These are phyloP conservation scores for Paecilomyces sp. DNA, from an alignment of 2,329 filamentous ascomycete genomes.

Conservation along the genomic window DNA sequence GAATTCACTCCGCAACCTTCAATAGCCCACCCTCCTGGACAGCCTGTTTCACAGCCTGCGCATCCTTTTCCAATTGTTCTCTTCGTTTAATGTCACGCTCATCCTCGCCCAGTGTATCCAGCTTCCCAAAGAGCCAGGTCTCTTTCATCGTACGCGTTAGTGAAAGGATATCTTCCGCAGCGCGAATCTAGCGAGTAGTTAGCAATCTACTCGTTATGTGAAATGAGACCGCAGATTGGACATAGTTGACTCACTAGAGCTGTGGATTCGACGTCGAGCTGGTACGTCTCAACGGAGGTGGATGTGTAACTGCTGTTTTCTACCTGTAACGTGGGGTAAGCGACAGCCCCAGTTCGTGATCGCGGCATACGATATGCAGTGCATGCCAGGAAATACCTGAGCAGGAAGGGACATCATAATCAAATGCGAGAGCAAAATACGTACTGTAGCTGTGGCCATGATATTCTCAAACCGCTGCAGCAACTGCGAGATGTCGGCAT, in stretches of 20 bases:
- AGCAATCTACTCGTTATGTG: background rate
- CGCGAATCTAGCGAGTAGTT: constrained; percentile 44
- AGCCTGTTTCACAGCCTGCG: constrained; percentile 39
- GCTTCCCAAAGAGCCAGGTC: constrained; percentile 59
- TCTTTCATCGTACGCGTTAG: constrained; percentile 59
- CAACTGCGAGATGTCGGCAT: constrained; percentile 37
- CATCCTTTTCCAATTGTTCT: constrained; percentile 41
- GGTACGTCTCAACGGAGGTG: constrained; percentile 51
- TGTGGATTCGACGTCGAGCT: constrained; percentile 53
- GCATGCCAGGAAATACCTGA: background rate
- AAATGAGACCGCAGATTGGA: background rate
- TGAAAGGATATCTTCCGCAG: constrained; percentile 55
- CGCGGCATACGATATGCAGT: background rate
- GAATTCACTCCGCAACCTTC: constrained; percentile 8
- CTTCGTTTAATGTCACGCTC: constrained; percentile 33
- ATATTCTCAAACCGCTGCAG: constrained; percentile 51
- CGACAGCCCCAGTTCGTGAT: background rate
- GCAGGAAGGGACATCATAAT: background rate
- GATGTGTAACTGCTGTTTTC: constrained; percentile 47
- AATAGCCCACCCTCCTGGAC: constrained; percentile 26
- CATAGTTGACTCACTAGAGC: constrained; percentile 41
- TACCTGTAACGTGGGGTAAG: constrained; percentile 24
- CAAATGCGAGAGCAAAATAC: constrained; percentile 5
- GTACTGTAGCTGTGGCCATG: constrained; percentile 46
- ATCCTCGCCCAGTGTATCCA: constrained; percentile 49